Base-by-base conservation (phyloP, 2,329 filamentous ascomycete genomes). In the Sclerotinia spermophila region DNA sequence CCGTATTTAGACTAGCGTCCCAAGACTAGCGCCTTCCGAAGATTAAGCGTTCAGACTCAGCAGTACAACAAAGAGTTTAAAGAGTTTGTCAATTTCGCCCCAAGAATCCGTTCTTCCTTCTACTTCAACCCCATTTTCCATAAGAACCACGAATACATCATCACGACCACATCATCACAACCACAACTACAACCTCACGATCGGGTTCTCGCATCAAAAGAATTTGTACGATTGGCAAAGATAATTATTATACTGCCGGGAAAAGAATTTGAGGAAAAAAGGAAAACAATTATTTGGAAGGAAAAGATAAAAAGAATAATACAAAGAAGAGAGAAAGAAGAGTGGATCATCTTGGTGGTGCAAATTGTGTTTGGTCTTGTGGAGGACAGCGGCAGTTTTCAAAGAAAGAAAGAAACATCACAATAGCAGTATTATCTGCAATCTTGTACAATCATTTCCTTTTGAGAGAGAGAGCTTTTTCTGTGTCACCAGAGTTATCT, bases 381-480 rank as follows among this genome's bases (percentile, higher is more conserved):
- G 55, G 58, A 68, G 69, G 69, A 71, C 38, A 48, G 40, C 68
- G 35, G 75, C 74, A 75, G 68, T 73, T 71, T 71, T 74, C 74
- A 72, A 72, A 73, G 62, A 66, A 71, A 69, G 64, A 66, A 38
- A 76, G 67, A 67, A 59, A 77, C 73, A 70, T 78, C 73, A 71
- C 76, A 76, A 71, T 72, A 73, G 75, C 76, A 77, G 75, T 61
- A 69, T 67, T 68, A 64, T 53, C 76, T 79, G 77, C 77, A 76
- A 75, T 79, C 78, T 78, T 79, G 78, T 79, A 79, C 75, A 53
- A 79, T 78, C 76, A 75, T 78, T 78, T 77, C 74, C 70, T 75
- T 78, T 74, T 72, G 33, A 66, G 62, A 75, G 73, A 75, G 73
- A 75, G 73, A 75, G 73, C 73, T 77, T 77, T 73, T 71, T 76